Evolutionary conservation across 169 alveolate species (phyloP).

Genomic region (Plasmodium vivax): DNA sequence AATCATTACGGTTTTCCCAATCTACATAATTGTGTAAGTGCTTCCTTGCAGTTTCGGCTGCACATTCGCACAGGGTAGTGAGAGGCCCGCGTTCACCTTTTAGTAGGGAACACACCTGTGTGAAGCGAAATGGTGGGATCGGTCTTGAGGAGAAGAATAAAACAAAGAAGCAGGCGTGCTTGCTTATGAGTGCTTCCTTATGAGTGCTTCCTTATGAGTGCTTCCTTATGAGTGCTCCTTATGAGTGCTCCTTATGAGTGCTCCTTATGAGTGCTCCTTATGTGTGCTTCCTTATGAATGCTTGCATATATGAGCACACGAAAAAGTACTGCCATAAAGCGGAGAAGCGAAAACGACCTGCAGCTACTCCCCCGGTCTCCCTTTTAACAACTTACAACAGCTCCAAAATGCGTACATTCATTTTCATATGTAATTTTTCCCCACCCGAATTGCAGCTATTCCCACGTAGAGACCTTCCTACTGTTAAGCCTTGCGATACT

Average conservation of each 20-base stretch:
- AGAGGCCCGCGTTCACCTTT: background rate
- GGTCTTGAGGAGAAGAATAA: background rate
- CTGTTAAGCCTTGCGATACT: background rate
- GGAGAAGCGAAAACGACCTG: background rate
- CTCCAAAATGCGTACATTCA: background rate
- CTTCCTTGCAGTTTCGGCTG: background rate
- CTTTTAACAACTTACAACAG: background rate
- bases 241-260: background rate
- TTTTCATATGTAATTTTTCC: background rate
- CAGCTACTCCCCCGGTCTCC: background rate
- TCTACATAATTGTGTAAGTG: slow-evolving; percentile 70
- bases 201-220: background rate
- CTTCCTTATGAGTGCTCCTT: background rate
- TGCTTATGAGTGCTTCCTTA: background rate
- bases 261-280: background rate
- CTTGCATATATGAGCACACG: background rate
- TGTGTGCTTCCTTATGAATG: background rate
- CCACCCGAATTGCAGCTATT: slow-evolving; percentile 14
- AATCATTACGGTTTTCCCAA: slow-evolving; percentile 59
- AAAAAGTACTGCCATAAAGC: background rate
- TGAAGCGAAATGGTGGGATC: background rate
- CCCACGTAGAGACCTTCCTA: slow-evolving; percentile 36
- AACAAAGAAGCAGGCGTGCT: background rate
- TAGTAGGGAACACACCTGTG: background rate
- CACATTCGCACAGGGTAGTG: background rate